Percentiles rank a stretch among this genome's conserved stretches.
Evolutionary conservation across 2,329 filamentous ascomycete genomes (phyloP).

Genomic region (Apiospora hydei): DNA sequence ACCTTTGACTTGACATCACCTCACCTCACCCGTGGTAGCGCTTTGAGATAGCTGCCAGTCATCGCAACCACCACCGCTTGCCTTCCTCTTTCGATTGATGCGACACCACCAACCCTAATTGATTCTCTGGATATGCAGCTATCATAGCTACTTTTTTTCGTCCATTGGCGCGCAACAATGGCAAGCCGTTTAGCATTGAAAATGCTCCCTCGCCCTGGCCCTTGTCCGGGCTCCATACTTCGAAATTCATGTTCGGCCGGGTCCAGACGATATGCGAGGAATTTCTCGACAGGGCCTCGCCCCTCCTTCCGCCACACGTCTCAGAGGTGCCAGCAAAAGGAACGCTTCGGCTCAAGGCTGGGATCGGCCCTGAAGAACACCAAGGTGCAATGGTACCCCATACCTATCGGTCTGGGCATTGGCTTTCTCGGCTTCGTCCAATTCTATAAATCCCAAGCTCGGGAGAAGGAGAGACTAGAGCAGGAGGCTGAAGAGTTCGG

Average conservation of each 20-base stretch:
- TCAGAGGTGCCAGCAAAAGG: constrained; percentile 47
- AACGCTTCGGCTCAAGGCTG: constrained; percentile 59
- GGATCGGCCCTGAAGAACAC: constrained; percentile 57
- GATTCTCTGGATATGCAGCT: constrained; percentile 2
- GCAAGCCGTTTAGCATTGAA: constrained; percentile 33
- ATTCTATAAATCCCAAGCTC: constrained; percentile 75
- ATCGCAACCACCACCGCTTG: neutral
- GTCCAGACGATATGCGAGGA: constrained; percentile 34
- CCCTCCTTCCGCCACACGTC: constrained; percentile 52
- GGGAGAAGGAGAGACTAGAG: constrained; percentile 61
- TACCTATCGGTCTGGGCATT: constrained; percentile 85
- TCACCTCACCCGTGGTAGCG: neutral
- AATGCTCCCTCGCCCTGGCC: constrained; percentile 26
- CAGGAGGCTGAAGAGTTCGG: constrained; percentile 52
- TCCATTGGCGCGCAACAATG: constrained; percentile 31
- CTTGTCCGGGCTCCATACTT: constrained; percentile 29
- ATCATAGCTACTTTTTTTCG: constrained; percentile 20
- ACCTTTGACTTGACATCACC: neutral
- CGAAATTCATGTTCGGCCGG: constrained; percentile 32
- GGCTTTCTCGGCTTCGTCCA: constrained; percentile 84
- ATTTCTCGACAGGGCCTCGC: constrained; percentile 39
- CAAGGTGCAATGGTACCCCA: constrained; percentile 85
- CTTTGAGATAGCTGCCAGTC: neutral
- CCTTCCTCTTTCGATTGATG: neutral
- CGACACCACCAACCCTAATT: neutral